Evolutionary conservation across 2,329 filamentous ascomycete species (phyloP).

Genomic region (Exophiala sp.): DNA sequence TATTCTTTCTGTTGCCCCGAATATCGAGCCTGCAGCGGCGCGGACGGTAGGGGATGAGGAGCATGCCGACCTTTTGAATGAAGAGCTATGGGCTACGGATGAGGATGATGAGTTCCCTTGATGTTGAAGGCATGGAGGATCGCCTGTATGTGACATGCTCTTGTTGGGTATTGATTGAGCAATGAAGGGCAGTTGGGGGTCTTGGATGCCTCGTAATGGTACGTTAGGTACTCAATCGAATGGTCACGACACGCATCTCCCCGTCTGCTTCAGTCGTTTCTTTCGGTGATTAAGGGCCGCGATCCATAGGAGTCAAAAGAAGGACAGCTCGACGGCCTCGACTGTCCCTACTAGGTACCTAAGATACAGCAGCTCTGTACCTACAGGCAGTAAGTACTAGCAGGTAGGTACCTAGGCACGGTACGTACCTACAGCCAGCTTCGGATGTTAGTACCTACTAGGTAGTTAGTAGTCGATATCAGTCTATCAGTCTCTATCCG

Average conservation of each 20-base stretch:
- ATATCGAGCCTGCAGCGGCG: slow-evolving; percentile 1
- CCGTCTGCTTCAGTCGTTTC: too few species aligned
- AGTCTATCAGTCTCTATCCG: not conserved
- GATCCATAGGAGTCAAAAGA: too few species aligned
- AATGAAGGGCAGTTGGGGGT: not conserved
- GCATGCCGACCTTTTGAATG: slow-evolving; percentile 21
- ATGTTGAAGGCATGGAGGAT: not conserved
- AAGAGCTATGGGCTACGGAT: slow-evolving; percentile 23
- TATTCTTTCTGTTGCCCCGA: slow-evolving; percentile 13
- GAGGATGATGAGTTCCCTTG: slow-evolving; percentile 22
- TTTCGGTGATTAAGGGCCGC: too few species aligned
- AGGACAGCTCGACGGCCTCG: too few species aligned
- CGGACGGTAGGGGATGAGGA: slow-evolving; percentile 2
- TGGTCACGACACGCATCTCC: too few species aligned
- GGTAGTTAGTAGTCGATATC: not conserved
- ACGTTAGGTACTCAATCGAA: not conserved
- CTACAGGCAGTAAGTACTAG: too few species aligned
- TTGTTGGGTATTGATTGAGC: not conserved
- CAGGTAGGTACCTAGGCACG: too few species aligned
- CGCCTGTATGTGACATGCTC: not conserved
- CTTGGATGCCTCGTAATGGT: not conserved
- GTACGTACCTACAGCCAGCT: too few species aligned
- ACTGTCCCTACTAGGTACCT: too few species aligned
- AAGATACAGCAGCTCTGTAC: too few species aligned
- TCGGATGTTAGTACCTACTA: too few species aligned